Percentiles rank a stretch among this genome's conserved stretches.
Conservation (phyloP, 2,329 filamentous ascomycete genomes). For the Diaporthe aspalathi region DNA sequence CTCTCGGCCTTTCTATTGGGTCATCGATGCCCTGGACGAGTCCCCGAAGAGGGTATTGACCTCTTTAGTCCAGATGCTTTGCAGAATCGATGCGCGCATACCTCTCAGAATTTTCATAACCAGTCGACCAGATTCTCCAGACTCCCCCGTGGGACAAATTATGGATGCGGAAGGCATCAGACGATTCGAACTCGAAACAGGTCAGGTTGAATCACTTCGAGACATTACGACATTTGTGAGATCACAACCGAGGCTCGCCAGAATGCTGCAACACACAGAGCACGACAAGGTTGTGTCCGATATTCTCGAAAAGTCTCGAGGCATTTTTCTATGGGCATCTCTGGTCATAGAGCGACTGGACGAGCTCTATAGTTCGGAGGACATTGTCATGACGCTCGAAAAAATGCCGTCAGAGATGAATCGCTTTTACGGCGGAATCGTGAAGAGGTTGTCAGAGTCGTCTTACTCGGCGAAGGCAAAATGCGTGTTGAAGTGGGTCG, state of each 20-base stretch:
- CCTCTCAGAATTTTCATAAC: not conserved
- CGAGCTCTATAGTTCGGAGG: not conserved
- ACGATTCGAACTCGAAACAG: too few relatives aligned
- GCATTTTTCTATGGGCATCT: not conserved
- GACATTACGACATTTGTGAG: not conserved
- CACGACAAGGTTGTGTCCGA: not conserved
- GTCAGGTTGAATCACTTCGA: too few relatives aligned
- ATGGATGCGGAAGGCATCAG: too few relatives aligned
- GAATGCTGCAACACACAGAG: too few relatives aligned
- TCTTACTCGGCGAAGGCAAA: not conserved
- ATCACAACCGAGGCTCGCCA: not conserved
- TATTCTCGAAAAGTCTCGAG: not conserved
- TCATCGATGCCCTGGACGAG: not conserved
- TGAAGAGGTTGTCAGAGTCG: not conserved
- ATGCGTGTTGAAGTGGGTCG: not conserved
- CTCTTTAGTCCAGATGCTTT: not conserved
- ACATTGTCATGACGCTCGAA: not conserved
- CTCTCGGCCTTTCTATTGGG: not conserved
- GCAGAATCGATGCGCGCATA: not conserved
- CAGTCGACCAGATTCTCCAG: not conserved
- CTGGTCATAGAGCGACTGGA: not conserved
- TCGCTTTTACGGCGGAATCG: not conserved
- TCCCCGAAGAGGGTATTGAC: not conserved
- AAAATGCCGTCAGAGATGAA: not conserved
- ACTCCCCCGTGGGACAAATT: too few relatives aligned